A percentile compares a stretch with the other conserved stretches of the same genome.
phyloP scores from a whole-genome alignment of 352 stramenopile genomes.

The Phytophthora fragariae region DNA sequence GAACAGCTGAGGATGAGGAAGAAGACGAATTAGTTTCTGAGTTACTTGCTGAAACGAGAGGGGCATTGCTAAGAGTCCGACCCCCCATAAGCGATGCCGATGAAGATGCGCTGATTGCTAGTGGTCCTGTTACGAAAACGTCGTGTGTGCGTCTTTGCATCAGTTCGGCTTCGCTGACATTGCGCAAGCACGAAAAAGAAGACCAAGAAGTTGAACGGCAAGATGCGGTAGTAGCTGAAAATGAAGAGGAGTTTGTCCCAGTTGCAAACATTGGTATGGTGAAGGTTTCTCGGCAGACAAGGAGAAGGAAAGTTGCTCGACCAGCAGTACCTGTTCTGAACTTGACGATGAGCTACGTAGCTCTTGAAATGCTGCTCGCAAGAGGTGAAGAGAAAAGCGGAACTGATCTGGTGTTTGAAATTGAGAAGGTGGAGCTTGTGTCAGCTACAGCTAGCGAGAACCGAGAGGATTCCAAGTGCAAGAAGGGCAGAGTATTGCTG shows the following conservation, averaged over 20 bases:
- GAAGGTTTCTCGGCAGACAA: conserved; percentile 54
- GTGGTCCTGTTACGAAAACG: conserved; percentile 36
- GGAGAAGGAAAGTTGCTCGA: conserved; percentile 57
- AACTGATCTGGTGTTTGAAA: conserved; percentile 74
- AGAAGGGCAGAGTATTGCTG: conserved; percentile 45
- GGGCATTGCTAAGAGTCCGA: conserved; percentile 48
- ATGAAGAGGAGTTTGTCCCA: conserved; percentile 67
- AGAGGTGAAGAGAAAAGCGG: conserved; percentile 36
- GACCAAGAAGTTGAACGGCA: conserved; percentile 14
- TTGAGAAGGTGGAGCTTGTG: conserved; percentile 67
- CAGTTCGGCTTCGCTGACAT: conserved; percentile 61
- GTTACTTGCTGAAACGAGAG: conserved; percentile 73
- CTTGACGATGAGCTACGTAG: conserved; percentile 60
- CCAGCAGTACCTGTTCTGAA: conserved; percentile 66
- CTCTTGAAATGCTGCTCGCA: conserved; percentile 54
- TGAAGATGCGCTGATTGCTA: conserved; percentile 15
- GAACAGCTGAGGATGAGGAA: conserved; percentile 55
- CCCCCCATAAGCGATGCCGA: conserved; percentile 23
- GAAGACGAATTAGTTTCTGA: conserved; percentile 77
- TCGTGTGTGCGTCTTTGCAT: conserved; percentile 69
- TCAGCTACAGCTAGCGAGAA: conserved; percentile 39
- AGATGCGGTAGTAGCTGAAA: conserved; percentile 27
- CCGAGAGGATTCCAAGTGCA: conserved; percentile 39
- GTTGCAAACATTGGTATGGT: conserved; percentile 88
- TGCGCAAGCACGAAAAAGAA: conserved; percentile 62